Percentiles rank a stretch among this genome's conserved stretches.
These are phyloP conservation scores for Amauroascus verrucosus DNA, from an alignment of 2,329 filamentous ascomycete genomes.

Conservation along the genomic window DNA sequence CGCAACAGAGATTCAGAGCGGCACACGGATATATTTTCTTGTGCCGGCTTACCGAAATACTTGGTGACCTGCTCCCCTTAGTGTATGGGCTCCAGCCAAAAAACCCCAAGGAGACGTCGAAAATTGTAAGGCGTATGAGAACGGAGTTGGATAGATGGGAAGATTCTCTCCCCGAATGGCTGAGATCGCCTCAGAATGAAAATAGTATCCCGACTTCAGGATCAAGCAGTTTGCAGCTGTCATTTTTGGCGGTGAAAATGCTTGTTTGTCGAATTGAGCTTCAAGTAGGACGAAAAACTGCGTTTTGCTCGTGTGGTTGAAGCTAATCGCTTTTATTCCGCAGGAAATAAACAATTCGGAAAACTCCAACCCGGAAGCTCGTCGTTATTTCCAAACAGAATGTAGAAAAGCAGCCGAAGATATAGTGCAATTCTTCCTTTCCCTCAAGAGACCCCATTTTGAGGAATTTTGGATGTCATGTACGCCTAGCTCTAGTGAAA, in stretches of 20 bases:
- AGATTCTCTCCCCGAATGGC: constrained; percentile 37
- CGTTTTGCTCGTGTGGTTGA: not conserved
- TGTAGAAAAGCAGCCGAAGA: constrained; percentile 36
- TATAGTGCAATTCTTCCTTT: constrained; percentile 42
- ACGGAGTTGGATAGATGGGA: constrained; percentile 40
- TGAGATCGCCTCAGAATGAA: constrained; percentile 27
- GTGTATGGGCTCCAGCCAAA: constrained; percentile 39
- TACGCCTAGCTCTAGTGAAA: constrained; percentile 19
- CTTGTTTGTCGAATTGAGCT: constrained; percentile 39
- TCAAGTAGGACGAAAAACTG: constrained; percentile 28
- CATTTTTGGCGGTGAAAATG: constrained; percentile 39
- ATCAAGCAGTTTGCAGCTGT: constrained; percentile 37
- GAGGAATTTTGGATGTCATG: constrained; percentile 45
- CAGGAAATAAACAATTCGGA: constrained; percentile 37
- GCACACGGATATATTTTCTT: constrained; percentile 45
- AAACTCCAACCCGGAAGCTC: constrained; percentile 35
- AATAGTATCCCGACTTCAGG: constrained; percentile 31
- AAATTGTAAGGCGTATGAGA: constrained; percentile 37
- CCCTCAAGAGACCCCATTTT: constrained; percentile 39
- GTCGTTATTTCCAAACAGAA: constrained; percentile 41
- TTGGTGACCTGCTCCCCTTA: constrained; percentile 38
- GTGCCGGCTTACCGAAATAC: constrained; percentile 41
- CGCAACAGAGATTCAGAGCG: constrained; percentile 36
- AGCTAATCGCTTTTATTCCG: not conserved
- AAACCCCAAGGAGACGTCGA: constrained; percentile 35